Evolutionary conservation across 441 rosid genomes (phyloP).

Genomic region (Bruguiera hainesii): DNA sequence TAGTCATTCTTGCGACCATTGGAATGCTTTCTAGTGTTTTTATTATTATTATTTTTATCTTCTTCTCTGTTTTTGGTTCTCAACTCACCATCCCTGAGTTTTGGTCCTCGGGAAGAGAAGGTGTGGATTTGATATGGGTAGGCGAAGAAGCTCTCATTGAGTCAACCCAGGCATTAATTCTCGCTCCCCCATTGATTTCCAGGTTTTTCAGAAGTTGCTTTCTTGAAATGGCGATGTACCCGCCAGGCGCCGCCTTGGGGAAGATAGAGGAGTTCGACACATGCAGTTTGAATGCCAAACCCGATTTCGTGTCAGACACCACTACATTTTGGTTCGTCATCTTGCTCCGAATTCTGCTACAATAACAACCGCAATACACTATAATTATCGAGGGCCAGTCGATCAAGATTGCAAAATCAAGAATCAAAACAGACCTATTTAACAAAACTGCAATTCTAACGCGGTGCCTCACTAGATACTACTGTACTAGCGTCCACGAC

Average conservation of each 20-base stretch:
- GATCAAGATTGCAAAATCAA: neutral
- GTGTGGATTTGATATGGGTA: slow-evolving; percentile 59
- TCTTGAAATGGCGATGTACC: slow-evolving; percentile 48
- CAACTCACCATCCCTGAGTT: slow-evolving; percentile 61
- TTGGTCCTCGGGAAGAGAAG: slow-evolving; percentile 38
- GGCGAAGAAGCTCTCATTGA: slow-evolving; percentile 93
- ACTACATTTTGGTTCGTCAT: slow-evolving; percentile 73
- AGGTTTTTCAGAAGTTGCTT: slow-evolving; percentile 55
- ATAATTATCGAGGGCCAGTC: too few relatives aligned
- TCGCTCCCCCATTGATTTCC: slow-evolving; percentile 64
- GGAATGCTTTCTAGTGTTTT: too few relatives aligned
- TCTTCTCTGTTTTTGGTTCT: neutral
- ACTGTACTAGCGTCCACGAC: neutral
- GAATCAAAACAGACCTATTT: neutral
- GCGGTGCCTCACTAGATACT: neutral
- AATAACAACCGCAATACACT: slow-evolving; percentile 24
- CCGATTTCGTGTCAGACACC: slow-evolving; percentile 42
- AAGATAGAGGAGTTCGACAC: slow-evolving; percentile 42
- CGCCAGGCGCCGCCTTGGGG: slow-evolving; percentile 41
- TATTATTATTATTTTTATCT: neutral
- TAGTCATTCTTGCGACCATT: too few relatives aligned
- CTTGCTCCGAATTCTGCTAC: slow-evolving; percentile 19
- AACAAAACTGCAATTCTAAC: too few relatives aligned
- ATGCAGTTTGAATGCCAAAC: slow-evolving; percentile 32
- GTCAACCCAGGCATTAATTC: slow-evolving; percentile 76